These are phyloP conservation scores for Eleusine coracana DNA, from an alignment of 176 grass and related monocot genomes.

Conservation along the genomic window DNA sequence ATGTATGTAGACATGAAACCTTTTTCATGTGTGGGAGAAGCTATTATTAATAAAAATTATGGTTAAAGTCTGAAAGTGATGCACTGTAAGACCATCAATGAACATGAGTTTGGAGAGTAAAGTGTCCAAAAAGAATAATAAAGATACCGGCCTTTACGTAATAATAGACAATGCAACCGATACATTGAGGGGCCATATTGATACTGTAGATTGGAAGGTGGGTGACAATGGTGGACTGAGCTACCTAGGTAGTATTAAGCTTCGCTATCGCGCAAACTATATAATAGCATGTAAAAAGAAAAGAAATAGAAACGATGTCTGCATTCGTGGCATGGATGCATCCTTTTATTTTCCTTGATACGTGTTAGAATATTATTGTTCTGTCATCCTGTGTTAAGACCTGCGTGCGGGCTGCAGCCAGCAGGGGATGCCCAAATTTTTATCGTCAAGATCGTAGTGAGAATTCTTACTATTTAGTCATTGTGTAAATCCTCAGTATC, in stretches of 20 bases:
- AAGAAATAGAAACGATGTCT: too few relatives aligned
- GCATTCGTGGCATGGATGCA: too few relatives aligned
- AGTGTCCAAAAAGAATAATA: not conserved
- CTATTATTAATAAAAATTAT: not conserved
- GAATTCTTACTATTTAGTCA: too few relatives aligned
- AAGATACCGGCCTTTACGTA: conserved; percentile 1
- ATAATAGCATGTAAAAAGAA: not conserved
- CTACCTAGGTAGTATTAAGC: not conserved
- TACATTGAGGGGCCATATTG: not conserved
- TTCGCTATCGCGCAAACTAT: not conserved
- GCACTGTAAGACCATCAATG: not conserved
- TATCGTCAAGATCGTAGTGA: too few relatives aligned
- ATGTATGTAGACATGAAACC: conserved; percentile 31
- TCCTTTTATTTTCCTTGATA: too few relatives aligned
- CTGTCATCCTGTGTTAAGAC: too few relatives aligned
- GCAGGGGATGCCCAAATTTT: too few relatives aligned
- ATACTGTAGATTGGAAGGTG: conserved; percentile 5
- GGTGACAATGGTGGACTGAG: conserved; percentile 8
- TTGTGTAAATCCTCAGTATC: too few relatives aligned
- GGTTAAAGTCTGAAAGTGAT: not conserved
- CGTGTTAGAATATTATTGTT: too few relatives aligned
- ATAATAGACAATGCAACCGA: not conserved
- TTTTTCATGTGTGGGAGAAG: conserved; percentile 29
- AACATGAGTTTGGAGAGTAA: conserved; percentile 3
- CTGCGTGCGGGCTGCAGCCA: too few relatives aligned